Evolutionary conservation across 2,329 filamentous ascomycete species (phyloP).

Genomic region (Hyphodiscus sp.): DNA sequence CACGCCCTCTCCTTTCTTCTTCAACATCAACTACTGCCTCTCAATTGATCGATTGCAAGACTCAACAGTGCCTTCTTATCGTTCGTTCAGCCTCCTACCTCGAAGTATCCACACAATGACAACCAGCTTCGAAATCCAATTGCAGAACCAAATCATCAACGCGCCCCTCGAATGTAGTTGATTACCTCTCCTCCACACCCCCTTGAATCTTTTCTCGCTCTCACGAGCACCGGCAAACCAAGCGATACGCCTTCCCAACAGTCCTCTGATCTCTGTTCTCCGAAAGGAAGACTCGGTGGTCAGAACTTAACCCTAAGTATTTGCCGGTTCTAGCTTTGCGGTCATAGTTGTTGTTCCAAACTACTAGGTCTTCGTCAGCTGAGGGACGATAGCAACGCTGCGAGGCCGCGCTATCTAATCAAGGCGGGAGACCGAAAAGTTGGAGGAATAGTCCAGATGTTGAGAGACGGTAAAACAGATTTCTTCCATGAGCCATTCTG

Average conservation of each 20-base stretch:
- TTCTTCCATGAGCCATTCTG: slow-evolving; percentile 67
- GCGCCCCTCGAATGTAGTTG: slow-evolving; percentile 15
- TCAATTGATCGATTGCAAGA: not conserved
- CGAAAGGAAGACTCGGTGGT: slow-evolving; percentile 59
- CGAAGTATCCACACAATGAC: slow-evolving; percentile 11
- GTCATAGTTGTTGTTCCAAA: slow-evolving; percentile 60
- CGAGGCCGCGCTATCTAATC: slow-evolving; percentile 47
- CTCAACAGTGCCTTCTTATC: not conserved
- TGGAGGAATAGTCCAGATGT: slow-evolving; percentile 52
- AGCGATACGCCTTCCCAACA: slow-evolving; percentile 73
- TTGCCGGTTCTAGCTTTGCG: slow-evolving; percentile 72
- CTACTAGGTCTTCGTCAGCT: slow-evolving; percentile 49
- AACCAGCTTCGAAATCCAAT: slow-evolving; percentile 13
- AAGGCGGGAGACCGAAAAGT: slow-evolving; percentile 41
- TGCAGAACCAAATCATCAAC: slow-evolving; percentile 22
- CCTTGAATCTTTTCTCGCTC: slow-evolving; percentile 41
- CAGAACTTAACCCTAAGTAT: slow-evolving; percentile 97
- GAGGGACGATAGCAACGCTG: slow-evolving; percentile 27
- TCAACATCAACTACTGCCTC: slow-evolving; percentile 2
- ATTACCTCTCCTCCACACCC: slow-evolving; percentile 17
- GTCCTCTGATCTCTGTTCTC: slow-evolving; percentile 72
- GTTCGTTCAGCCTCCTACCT: slow-evolving; percentile 8
- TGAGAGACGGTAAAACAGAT: slow-evolving; percentile 44
- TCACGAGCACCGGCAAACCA: slow-evolving; percentile 33
- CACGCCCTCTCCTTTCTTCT: not conserved